Evolutionary conservation across 169 alveolate species (phyloP).

Genomic region (Babesia ovata): DNA sequence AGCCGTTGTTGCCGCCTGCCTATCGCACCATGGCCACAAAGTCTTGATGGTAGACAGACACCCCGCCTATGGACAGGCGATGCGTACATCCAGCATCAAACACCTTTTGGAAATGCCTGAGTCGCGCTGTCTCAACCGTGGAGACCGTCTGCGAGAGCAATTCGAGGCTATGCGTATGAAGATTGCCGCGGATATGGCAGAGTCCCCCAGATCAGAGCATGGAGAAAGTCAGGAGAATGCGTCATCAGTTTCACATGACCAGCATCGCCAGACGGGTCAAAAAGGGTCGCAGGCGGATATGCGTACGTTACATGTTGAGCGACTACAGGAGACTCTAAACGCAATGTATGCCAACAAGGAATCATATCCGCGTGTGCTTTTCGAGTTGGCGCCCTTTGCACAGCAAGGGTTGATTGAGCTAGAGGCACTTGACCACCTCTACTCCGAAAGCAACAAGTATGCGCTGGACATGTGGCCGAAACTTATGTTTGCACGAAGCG

Average conservation of each 20-base stretch:
- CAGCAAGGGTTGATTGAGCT: background rate
- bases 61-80: slow-evolving; percentile 29
- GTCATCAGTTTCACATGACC: background rate
- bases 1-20: slow-evolving; percentile 40
- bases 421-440: slow-evolving; percentile 21
- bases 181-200: background rate
- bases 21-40: slow-evolving; percentile 24
- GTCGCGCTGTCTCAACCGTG: slow-evolving; percentile 11
- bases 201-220: background rate
- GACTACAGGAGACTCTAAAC: slow-evolving; percentile 1
- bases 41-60: slow-evolving; percentile 53
- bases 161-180: background rate
- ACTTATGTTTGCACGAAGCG: slow-evolving; percentile 26
- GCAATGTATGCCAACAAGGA: background rate
- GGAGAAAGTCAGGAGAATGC: background rate
- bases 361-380: background rate
- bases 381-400: slow-evolving; percentile 21
- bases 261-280: background rate
- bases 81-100: slow-evolving; percentile 43
- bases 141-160: slow-evolving; percentile 1
- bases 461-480: slow-evolving; percentile 68
- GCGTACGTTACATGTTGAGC: background rate
- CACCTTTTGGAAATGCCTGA: slow-evolving; percentile 21
- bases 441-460: slow-evolving; percentile 17
- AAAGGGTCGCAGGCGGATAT: background rate